Evolutionary conservation across 345 rosid genomes (phyloP), one percentile per base, ranked within the genome.

Genomic region (Laguncularia racemosa): DNA sequence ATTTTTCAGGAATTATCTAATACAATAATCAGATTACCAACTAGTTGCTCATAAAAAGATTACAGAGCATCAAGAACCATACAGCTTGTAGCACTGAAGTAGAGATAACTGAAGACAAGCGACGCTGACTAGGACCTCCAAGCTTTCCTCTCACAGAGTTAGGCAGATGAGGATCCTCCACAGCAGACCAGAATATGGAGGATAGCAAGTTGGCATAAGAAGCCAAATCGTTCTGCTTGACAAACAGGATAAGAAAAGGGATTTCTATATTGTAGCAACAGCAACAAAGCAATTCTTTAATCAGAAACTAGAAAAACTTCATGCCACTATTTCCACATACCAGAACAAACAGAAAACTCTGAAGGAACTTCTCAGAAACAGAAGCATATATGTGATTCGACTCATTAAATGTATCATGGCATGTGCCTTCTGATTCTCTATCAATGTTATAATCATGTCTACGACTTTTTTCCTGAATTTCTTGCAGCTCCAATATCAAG

Each of bases 81-180:
- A 88, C 98, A 69, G 96, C 89, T 81, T 82, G 84, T 67, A 91
- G 71, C 54, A 84, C 92, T 63, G 77, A 66, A 62, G 92, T 74
- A 50, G 93, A 77, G 57, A 77, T 73, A 48, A 81, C 74, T 63
- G 73, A 64, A 19, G 93, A 77, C 69, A 92, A 69, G 53, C 98
- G 83, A 12, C 96, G 92, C 72, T 88, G 98, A 86, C 96, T 92
- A 56, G 89, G 98, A 21, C 98, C 98, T 52, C 95, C 98, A 57
- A 92, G 87, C 74, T 77, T 92, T 71, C 98, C 98, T 60, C 57
- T 75, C 23, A 92, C 83, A 53, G 95, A 78, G 68, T 84, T 60
- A 65, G 98, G 86, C 58, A 92, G 71, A 67, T 59, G 69, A 28
- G 71, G 60, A 56, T 73, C 75, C 54, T 73, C 82, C 50, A 74